phyloP scores from a whole-genome alignment of 2,329 filamentous ascomycete genomes.

The Talaromyces verruculosus region DNA sequence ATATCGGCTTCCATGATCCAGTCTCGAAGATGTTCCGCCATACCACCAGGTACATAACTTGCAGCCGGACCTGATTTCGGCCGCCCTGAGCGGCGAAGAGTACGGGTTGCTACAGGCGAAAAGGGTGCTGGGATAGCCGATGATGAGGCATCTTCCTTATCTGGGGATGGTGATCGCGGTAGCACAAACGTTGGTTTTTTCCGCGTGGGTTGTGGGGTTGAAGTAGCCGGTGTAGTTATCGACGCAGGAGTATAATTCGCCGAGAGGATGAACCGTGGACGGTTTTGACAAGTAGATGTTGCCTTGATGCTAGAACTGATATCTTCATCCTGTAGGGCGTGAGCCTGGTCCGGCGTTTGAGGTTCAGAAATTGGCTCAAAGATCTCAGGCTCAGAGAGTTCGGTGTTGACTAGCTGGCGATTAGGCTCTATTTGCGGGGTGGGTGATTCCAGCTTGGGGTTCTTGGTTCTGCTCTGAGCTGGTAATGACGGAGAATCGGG shows the following conservation, averaged over 20 bases:
- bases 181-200: constrained; percentile 41
- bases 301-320: neutral
- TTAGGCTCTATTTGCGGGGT: constrained; percentile 17
- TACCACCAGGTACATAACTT: constrained; percentile 38
- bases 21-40: constrained; percentile 43
- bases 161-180: constrained; percentile 38
- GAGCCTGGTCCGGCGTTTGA: constrained; percentile 24
- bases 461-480: neutral
- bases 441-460: constrained; percentile 10
- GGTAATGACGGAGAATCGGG: neutral
- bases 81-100: constrained; percentile 33
- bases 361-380: constrained; percentile 20
- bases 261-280: constrained; percentile 34
- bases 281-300: constrained; percentile 29
- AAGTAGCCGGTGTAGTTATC: constrained; percentile 19
- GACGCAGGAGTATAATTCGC: constrained; percentile 24
- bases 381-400: constrained; percentile 20
- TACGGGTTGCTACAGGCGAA: constrained; percentile 36
- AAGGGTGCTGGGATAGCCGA: constrained; percentile 33
- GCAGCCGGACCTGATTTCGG: constrained; percentile 23
- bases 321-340: constrained; percentile 14
- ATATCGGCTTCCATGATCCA: constrained; percentile 43
- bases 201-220: constrained; percentile 26
- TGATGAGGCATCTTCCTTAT: constrained; percentile 22
- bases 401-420: constrained; percentile 5